phyloP scores from a whole-genome alignment of 352 stramenopile species.

The Pseudoperonospora humuli region DNA sequence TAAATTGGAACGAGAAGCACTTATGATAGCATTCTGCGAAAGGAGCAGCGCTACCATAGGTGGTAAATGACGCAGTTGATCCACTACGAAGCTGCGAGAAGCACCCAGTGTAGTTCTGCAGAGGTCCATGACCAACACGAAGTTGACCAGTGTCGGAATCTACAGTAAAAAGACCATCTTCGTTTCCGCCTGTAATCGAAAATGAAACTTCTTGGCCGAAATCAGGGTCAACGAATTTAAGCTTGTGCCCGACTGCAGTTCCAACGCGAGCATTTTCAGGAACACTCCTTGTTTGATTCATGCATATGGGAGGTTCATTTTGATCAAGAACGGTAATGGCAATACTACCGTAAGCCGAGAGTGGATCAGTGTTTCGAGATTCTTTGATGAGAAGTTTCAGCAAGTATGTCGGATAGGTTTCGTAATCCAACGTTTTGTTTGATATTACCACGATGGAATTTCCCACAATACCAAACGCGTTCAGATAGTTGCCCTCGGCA shows the following conservation, averaged over 20 bases:
- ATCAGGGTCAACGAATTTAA: conserved; percentile 11
- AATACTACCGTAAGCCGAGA: conserved; percentile 4
- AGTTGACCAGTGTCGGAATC: conserved; percentile 16
- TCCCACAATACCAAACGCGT: conserved; percentile 11
- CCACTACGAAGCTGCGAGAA: conserved; percentile 13
- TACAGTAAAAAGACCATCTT: conserved; percentile 9
- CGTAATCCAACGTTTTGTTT: conserved; percentile 10
- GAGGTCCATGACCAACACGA: conserved; percentile 3
- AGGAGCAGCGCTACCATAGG: neutral
- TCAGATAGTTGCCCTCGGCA: conserved; percentile 9
- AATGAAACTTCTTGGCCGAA: conserved; percentile 13
- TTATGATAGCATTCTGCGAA: conserved; percentile 11
- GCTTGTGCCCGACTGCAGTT: conserved; percentile 8
- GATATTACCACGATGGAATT: conserved; percentile 7
- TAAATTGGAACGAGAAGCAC: conserved; percentile 18
- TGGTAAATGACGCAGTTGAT: neutral
- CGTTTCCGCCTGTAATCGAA: conserved; percentile 13
- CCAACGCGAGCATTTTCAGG: conserved; percentile 18
- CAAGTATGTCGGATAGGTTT: conserved; percentile 12
- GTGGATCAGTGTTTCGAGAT: conserved; percentile 3
- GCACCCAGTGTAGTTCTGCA: conserved; percentile 8
- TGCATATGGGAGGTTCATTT: conserved; percentile 21
- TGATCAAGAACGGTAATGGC: conserved; percentile 13
- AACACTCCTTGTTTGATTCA: conserved; percentile 12
- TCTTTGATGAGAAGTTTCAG: conserved; percentile 12